phyloP scores from a whole-genome alignment of 2,329 filamentous ascomycete species.

The Beauveria varroae region DNA sequence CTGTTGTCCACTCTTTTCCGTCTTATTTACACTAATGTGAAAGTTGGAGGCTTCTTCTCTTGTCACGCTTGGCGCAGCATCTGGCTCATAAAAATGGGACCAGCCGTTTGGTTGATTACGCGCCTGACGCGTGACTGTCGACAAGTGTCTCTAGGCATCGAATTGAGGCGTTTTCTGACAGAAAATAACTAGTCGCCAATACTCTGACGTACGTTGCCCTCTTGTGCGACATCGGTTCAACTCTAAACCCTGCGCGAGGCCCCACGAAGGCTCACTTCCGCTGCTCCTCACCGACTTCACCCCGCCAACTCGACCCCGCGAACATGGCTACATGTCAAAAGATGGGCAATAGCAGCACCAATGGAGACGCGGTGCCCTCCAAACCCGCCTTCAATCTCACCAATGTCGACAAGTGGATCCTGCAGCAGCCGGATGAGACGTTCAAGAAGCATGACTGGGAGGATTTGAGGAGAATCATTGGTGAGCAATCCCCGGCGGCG shows the following conservation, averaged over 20 bases:
- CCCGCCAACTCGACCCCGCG: background rate
- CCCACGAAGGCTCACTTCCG: background rate
- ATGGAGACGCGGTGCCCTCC: slow-evolving; percentile 15
- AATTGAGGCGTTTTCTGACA: no score
- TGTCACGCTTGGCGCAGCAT: background rate
- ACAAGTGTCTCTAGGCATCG: background rate
- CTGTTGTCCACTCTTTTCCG: background rate
- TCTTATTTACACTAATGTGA: background rate
- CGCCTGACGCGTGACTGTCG: background rate
- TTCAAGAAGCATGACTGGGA: slow-evolving; percentile 69
- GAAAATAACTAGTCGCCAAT: no score
- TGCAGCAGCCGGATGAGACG: slow-evolving; percentile 59
- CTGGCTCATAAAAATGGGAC: background rate
- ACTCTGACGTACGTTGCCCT: no score
- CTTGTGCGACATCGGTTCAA: background rate
- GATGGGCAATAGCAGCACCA: slow-evolving; percentile 33
- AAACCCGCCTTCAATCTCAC: slow-evolving; percentile 51
- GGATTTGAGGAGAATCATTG: slow-evolving; percentile 59
- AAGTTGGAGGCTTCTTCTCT: background rate
- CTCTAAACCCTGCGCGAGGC: background rate
- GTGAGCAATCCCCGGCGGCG: slow-evolving; percentile 29
- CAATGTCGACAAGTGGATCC: slow-evolving; percentile 48
- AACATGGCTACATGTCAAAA: background rate
- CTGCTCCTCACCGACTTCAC: slow-evolving; percentile 8
- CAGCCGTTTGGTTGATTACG: background rate